phyloP scores from a whole-genome alignment of 768 basidiomycete genomes.

The Lanmaoa pseudosensibilis region DNA sequence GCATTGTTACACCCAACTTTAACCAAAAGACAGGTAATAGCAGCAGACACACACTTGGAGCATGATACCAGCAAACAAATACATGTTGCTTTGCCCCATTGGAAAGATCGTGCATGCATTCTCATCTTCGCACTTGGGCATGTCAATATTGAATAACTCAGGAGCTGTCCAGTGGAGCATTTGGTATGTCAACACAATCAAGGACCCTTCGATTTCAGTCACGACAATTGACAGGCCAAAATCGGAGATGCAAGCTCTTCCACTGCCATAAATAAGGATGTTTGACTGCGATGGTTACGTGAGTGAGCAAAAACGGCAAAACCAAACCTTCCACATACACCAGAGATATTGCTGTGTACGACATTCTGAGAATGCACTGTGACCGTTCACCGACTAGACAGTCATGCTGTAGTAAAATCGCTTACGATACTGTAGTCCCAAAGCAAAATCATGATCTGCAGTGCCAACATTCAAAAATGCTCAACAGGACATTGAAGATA shows the following conservation, averaged over 20 bases:
- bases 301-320: background rate
- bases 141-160: slow-evolving; percentile 30
- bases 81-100: slow-evolving; percentile 38
- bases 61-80: slow-evolving; percentile 32
- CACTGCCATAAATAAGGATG: slow-evolving; percentile 44
- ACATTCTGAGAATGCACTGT: slow-evolving; percentile 22
- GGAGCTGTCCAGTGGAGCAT: slow-evolving; percentile 50
- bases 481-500: background rate
- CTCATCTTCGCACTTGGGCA: background rate
- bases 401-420: background rate
- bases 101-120: slow-evolving; percentile 3
- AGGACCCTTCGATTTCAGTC: slow-evolving; percentile 34
- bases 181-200: slow-evolving; percentile 33
- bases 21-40: background rate
- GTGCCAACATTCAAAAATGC: background rate
- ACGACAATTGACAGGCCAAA: slow-evolving; percentile 47
- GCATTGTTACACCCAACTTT: no score
- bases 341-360: slow-evolving; percentile 29
- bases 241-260: slow-evolving; percentile 44
- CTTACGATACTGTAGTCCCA: slow-evolving; percentile 29
- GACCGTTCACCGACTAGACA: background rate
- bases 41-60: slow-evolving; percentile 17
- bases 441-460: slow-evolving; percentile 27
- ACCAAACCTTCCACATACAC: slow-evolving; percentile 21
- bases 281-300: slow-evolving; percentile 35